Percentiles rank a stretch among this genome's conserved stretches.
phyloP scores from a whole-genome alignment of 768 basidiomycete genomes.

The Tylopilus rubrobrunneus region DNA sequence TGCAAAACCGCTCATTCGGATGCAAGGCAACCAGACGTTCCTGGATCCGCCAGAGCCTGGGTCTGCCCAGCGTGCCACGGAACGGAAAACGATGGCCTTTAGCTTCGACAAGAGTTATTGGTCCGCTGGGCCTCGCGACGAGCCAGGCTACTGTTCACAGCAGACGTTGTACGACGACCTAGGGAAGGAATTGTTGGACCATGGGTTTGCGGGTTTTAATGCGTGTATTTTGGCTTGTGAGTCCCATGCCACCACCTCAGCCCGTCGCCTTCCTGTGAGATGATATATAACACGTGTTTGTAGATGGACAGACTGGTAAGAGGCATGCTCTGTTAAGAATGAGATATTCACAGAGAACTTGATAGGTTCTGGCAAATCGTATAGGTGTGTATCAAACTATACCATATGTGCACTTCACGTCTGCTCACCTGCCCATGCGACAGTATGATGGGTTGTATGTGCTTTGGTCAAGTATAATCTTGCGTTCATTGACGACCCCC shows the following conservation, averaged over 20 bases:
- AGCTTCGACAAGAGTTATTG: slow-evolving; percentile 98
- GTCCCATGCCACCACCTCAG: slow-evolving; percentile 34
- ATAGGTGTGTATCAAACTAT: slow-evolving; percentile 55
- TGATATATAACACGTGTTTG: neutral
- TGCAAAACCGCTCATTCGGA: slow-evolving; percentile 90
- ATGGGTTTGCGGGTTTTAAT: slow-evolving; percentile 95
- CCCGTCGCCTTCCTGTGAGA: neutral
- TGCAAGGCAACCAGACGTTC: slow-evolving; percentile 92
- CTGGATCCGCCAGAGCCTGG: slow-evolving; percentile 85
- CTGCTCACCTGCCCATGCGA: slow-evolving; percentile 9
- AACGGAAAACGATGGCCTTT: slow-evolving; percentile 86
- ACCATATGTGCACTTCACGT: neutral
- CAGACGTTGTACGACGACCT: slow-evolving; percentile 93
- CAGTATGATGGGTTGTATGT: slow-evolving; percentile 96
- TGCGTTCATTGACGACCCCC: slow-evolving; percentile 4
- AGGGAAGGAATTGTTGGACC: slow-evolving; percentile 90
- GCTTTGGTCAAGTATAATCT: slow-evolving; percentile 1
- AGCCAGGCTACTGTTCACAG: slow-evolving; percentile 88
- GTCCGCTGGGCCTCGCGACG: slow-evolving; percentile 89
- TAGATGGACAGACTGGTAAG: slow-evolving; percentile 85
- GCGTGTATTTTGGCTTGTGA: slow-evolving; percentile 98
- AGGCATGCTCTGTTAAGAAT: slow-evolving; percentile 1
- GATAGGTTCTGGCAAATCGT: slow-evolving; percentile 86
- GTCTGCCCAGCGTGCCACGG: slow-evolving; percentile 73
- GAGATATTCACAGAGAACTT: slow-evolving; percentile 4